phyloP scores from a whole-genome alignment of 2,329 filamentous ascomycete species.

The Rhytidhysteron rufulum region DNA sequence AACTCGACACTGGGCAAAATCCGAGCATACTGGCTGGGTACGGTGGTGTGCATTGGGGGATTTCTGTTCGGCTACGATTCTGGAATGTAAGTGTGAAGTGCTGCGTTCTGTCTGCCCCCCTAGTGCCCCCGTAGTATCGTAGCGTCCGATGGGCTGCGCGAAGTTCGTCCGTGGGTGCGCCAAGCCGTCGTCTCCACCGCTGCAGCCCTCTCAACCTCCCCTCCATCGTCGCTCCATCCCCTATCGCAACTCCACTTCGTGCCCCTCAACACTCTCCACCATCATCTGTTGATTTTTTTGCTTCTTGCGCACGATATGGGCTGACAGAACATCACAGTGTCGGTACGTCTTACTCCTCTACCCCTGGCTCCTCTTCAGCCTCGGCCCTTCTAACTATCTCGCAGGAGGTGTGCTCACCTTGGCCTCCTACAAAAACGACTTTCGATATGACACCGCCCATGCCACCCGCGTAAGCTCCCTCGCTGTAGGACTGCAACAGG shows the following conservation, averaged over 20 bases:
- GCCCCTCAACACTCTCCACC: background rate
- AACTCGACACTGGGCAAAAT: conserved; percentile 30
- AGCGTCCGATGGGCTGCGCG: no score
- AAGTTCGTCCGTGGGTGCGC: no score
- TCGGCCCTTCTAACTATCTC: conserved; percentile 5
- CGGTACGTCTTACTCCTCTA: conserved; percentile 2
- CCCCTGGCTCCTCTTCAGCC: no score
- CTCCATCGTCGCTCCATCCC: background rate
- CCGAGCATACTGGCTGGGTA: conserved; percentile 51
- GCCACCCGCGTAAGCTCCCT: conserved; percentile 44
- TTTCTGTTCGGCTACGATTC: conserved; percentile 47
- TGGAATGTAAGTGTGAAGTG: conserved; percentile 24
- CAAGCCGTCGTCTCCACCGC: no score
- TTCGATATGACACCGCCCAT: conserved; percentile 37
- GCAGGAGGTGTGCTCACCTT: conserved; percentile 45
- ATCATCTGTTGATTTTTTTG: background rate
- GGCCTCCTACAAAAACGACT: conserved; percentile 41
- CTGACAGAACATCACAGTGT: conserved; percentile 2
- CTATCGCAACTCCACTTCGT: background rate
- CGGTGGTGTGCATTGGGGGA: conserved; percentile 50
- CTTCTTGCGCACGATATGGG: background rate
- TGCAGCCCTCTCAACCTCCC: conserved; percentile 14
- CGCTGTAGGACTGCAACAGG: conserved; percentile 49
- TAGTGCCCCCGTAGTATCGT: background rate
- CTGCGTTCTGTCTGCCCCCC: no score